Evolutionary conservation across 768 basidiomycete genomes (phyloP), one percentile per base, ranked within the genome.

Genomic region (Panellus pusillus): DNA sequence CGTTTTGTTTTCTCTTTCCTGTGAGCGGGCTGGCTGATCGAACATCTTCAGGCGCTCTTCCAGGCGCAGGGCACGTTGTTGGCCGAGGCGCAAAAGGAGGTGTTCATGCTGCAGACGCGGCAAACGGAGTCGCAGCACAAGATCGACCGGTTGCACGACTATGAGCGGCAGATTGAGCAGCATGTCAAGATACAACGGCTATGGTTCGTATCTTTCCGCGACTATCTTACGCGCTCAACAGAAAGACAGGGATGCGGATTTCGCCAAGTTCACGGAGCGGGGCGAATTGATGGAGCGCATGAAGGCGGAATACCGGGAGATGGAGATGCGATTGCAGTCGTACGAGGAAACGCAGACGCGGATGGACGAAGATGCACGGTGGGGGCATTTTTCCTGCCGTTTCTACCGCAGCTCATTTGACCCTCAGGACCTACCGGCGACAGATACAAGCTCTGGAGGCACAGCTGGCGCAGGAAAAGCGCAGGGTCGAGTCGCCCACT

Each of bases 101-200:
- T 91, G 1, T 89, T 89, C 62, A 77, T 81, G 47, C 72, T 96
- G 28, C 74, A 87, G 65, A 93, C 90, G 17, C 80, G 86, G 62
- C 77, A 79, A 60, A 89, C 90, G 62, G 90, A 90, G 68, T 85
- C 79, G 42, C 81, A 85, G 54, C 89, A 89, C 63, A 94, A 94
- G 65, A 81, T 96, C 12, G 83, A 86, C 55, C 80, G 89, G 15
- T 74, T 96, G 39, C 73, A 77, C 45, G 92, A 96, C 67, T 96
- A 94, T 60, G 93, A 97, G 65, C 75, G 73, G n/a, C 87, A 90
- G 61, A 91, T 96, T 41, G 86, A 91, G 47, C 89, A 93, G 63
- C 80, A 91, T 55, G 73, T 86, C 39, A 82, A 84, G 51, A 80
- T 88, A 63, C 89, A 92, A 64, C 78, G 80, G 46, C 70, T 93